Conservation (phyloP, 768 basidiomycete genomes). For the Paxillus ammoniavirescens region DNA sequence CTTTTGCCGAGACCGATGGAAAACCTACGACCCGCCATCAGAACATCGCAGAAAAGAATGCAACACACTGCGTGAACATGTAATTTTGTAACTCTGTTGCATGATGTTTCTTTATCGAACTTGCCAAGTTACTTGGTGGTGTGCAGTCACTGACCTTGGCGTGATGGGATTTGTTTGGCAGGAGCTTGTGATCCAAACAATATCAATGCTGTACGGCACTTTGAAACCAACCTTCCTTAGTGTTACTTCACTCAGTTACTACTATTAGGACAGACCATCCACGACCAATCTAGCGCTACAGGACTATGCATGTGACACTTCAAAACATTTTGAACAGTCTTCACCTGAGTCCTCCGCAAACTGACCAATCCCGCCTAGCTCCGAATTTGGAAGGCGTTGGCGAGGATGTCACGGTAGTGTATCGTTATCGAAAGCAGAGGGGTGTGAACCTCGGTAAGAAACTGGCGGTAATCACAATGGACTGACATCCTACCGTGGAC, state of each 20-base stretch:
- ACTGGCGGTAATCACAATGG: constrained; percentile 1
- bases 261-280: neutral
- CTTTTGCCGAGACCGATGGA: neutral
- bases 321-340: constrained; percentile 17
- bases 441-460: constrained; percentile 77
- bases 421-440: constrained; percentile 68
- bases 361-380: neutral
- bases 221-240: too few relatives aligned
- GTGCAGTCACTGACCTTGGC: too few relatives aligned
- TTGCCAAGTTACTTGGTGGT: too few relatives aligned
- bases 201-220: constrained; percentile 3
- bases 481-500: constrained; percentile 8
- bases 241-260: neutral
- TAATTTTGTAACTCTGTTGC: neutral
- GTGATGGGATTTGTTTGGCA: constrained; percentile 12
- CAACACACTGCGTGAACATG: neutral
- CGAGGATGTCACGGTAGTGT: constrained; percentile 24
- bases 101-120: too few relatives aligned
- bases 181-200: constrained; percentile 14
- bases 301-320: neutral
- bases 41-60: neutral
- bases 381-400: constrained; percentile 8
- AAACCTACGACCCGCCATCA: neutral
- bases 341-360: constrained; percentile 1
- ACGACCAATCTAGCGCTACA: neutral